Evolutionary conservation across 2,329 filamentous ascomycete genomes (phyloP), one percentile per base, ranked within the genome.

Genomic region (Coleophoma cylindrospora): DNA sequence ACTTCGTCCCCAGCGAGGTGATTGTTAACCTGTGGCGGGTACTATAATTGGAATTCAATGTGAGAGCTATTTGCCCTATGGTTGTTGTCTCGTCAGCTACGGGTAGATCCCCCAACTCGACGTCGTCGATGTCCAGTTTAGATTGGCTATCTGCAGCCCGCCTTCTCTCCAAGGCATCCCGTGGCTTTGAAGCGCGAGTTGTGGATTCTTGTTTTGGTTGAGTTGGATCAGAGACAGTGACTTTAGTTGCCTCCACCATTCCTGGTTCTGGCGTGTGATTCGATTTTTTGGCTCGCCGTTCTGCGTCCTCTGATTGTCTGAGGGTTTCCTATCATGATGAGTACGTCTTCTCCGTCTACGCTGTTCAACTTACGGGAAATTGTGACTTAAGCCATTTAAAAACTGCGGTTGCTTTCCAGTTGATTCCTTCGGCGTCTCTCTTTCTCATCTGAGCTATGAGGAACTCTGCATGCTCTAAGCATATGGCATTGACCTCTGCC

Each of bases 361-460:
- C 3, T 14, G 14, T 19, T 17, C 13, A 47, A 47, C 43, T 38
- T 14, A 51, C 49, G 19, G 52, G 52, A 34, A 33, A 43, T 34
- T 43, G 22, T 17, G 47, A 53, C 2, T 61, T 66, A 41, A 83
- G 61, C 74, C 75, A 80, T 21, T 69, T 70, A 51, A 74, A 69
- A 52, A 83, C 77, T 5, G 61, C 61, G 0, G 76, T 80, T 3
- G 56, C 47, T 9, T 57, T 54, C 77, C 76, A 80, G 34, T 69
- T 64, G 22, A 73, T 63, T 0, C 61, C 19, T 27, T 21, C 27
- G 32, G 22, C 44, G 17, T 27, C 45, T 40, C 13, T 43, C 19
- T 73, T 73, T 2, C 68, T 60, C 43, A 80, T 76, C 50, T 83
- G 79, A 4, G 70, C 69, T 12, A 80, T 67, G 2, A 83, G 64